Evolutionary conservation across 192 early-diverging fungal species (phyloP), one percentile per base, ranked within the genome.

Genomic region (Dimargaris verticillata): DNA sequence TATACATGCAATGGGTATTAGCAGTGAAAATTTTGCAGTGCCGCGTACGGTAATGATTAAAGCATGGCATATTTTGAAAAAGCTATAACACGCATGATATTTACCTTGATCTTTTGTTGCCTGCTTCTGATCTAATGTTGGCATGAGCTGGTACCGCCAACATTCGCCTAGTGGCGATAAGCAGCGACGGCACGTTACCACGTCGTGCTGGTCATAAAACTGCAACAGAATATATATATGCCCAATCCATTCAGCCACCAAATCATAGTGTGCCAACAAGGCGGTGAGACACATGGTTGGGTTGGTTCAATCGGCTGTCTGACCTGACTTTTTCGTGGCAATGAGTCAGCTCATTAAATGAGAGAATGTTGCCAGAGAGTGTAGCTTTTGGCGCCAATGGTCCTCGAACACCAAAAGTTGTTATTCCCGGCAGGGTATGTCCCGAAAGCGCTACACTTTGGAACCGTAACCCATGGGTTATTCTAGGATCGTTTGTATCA

Each of bases 401-500:
- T 5, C 33, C 33, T 38, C 33, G 33, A 7, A 38, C 33, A 38
- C 33, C 33, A 38, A 38, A 38, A 38, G 33, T 38, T 38, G 33
- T 38, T 38, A 7, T 38, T 38, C 33, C 33, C 33, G 33, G 33
- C 33, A 38, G 33, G 33, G 33, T 7, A 38, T 5, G 33, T 38
- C 33, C 7, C 33, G 3, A 38, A 5, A 7, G 33, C 33, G 7
- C 33, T 38, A 38, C 2, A 38, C 33, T 7, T 38, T 38, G 33
- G 7, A 38, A 38, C 2, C 33, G 7, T 25, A 29, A 10, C 28
- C 53, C 29, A 26, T 38, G 53, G 25, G 9, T 59, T 59, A 59
- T 17, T 59, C 57, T 59, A 24, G 57, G 57, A 59, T 38, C 14
- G n/a, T 25, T n/a, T 51, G 57, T 59, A 59, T 59, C 57, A 43